Evolutionary conservation across 2,329 filamentous ascomycete species (phyloP), one percentile per base, ranked within the genome.

Genomic region (Colletotrichum echinochloae): DNA sequence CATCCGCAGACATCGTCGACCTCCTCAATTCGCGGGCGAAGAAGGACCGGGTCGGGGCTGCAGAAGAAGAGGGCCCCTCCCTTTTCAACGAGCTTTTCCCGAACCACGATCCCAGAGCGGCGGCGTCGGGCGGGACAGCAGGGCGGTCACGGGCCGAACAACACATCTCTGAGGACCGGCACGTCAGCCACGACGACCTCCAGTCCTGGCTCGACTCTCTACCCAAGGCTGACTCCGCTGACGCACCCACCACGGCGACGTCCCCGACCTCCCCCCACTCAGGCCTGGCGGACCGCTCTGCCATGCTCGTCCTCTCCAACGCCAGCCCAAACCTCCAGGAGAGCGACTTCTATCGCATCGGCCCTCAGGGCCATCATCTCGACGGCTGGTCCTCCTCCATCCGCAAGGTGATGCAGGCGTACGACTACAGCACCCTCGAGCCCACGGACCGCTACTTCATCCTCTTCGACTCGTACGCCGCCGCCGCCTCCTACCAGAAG

Each of bases 341-440:
- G 74, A 87, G 86, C 73, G 93, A 95, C 81, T 95, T 95, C 79
- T 86, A 89, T 73, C 90, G 92, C 65, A 80, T 94, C 23, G 85
- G 89, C 6, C 86, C 87, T 1, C 87, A 86, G 75, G 88, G 89
- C 55, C 80, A 83, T 64, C 89, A 92, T 74, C 86, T 95, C 41
- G 89, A 91, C 72, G 86, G 86, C 49, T 94, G 92, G 92, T 84
- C 87, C 12, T 85, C 84, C 65, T 88, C 89, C 35, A 89, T 94
- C 67, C 80, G 84, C 48, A 88, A 89, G 79, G 87, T 92, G 48
- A 86, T 92, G 30, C 92, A 92, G 72, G 87, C 86, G 55, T 90
- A 91, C 72, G 85, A 93, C 76, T 84, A 87, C 5, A 78, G 83
- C 66, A 93, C 90, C 12, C 85, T 93, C 60, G 87, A 89, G 67